A percentile compares a stretch with the other conserved stretches of the same genome.
Conservation (phyloP, 2,329 filamentous ascomycete species). For the Didymella segeticola region DNA sequence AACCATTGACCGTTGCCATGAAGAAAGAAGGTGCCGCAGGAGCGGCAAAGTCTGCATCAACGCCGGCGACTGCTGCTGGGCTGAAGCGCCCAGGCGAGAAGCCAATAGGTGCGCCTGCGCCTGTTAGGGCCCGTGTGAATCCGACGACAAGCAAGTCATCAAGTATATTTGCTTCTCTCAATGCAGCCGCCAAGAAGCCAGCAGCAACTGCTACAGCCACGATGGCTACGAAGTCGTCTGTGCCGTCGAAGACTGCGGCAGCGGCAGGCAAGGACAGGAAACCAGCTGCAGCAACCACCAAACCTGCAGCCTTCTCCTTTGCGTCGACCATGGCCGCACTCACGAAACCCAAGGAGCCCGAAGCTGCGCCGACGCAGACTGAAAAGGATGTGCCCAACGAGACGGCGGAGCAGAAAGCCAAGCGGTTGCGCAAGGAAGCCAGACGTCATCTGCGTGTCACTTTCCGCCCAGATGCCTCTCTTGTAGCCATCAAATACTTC, state of each 20-base stretch:
- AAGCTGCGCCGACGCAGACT: slow-evolving; percentile 55
- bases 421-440: slow-evolving; percentile 74
- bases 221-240: slow-evolving; percentile 30
- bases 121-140: slow-evolving; percentile 42
- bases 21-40: slow-evolving; percentile 27
- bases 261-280: slow-evolving; percentile 39
- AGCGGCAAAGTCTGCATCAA: slow-evolving; percentile 19
- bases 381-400: slow-evolving; percentile 65
- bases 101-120: slow-evolving; percentile 29
- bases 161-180: slow-evolving; percentile 54
- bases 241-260: slow-evolving; percentile 35
- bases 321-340: slow-evolving; percentile 50
- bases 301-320: slow-evolving; percentile 47
- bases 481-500: slow-evolving; percentile 73
- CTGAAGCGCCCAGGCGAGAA: slow-evolving; percentile 43
- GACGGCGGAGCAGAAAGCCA: slow-evolving; percentile 70
- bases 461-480: slow-evolving; percentile 71
- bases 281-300: slow-evolving; percentile 30
- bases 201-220: slow-evolving; percentile 29
- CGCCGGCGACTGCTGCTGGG: slow-evolving; percentile 16
- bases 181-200: slow-evolving; percentile 55
- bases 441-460: slow-evolving; percentile 72
- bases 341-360: slow-evolving; percentile 62
- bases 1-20: slow-evolving; percentile 18
- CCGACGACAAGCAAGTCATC: slow-evolving; percentile 54